Evolutionary conservation across 345 rosid species (phyloP).

Genomic region (Mangifera indica): DNA sequence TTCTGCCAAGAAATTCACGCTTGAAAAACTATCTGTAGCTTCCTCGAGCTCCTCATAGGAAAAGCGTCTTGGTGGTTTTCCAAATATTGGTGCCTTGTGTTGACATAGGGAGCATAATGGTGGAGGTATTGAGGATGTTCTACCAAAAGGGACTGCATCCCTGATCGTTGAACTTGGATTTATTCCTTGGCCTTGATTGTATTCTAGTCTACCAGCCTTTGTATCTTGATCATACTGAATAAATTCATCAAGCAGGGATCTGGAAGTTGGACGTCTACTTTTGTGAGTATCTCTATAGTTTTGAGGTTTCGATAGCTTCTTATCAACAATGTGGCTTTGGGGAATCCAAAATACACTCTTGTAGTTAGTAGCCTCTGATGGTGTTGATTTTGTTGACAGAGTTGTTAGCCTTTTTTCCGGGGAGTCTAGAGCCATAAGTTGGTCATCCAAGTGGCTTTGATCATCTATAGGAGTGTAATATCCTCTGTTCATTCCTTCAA

Average conservation of each 20-base stretch:
- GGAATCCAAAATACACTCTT: conserved; percentile 48
- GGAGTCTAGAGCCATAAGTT: conserved; percentile 10
- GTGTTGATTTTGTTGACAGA: conserved; percentile 22
- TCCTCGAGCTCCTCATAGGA: conserved; percentile 53
- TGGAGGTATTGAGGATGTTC: conserved; percentile 65
- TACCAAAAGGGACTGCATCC: conserved; percentile 45
- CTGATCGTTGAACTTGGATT: conserved; percentile 43
- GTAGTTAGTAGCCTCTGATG: conserved; percentile 21
- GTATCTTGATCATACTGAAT: conserved; percentile 45
- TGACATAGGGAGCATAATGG: conserved; percentile 75
- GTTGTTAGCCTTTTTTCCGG: conserved; percentile 31
- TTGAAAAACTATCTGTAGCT: conserved; percentile 67
- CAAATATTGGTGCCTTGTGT: conserved; percentile 63
- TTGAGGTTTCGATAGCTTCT: conserved; percentile 18
- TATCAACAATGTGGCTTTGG: conserved; percentile 36
- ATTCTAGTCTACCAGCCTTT: conserved; percentile 24
- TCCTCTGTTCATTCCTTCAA: conserved; percentile 40
- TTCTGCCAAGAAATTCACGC: conserved; percentile 54
- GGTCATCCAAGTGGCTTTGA: conserved; percentile 22
- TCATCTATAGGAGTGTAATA: conserved; percentile 24
- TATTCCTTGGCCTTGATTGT: conserved; percentile 24
- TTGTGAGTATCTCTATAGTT: conserved; percentile 20
- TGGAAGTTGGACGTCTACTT: conserved; percentile 33
- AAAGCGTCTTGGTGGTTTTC: conserved; percentile 64
- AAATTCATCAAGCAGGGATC: conserved; percentile 47